Evolutionary conservation across 129 eudicot species (phyloP), one percentile per base, ranked within the genome.

Genomic region (Escallonia herrerae): DNA sequence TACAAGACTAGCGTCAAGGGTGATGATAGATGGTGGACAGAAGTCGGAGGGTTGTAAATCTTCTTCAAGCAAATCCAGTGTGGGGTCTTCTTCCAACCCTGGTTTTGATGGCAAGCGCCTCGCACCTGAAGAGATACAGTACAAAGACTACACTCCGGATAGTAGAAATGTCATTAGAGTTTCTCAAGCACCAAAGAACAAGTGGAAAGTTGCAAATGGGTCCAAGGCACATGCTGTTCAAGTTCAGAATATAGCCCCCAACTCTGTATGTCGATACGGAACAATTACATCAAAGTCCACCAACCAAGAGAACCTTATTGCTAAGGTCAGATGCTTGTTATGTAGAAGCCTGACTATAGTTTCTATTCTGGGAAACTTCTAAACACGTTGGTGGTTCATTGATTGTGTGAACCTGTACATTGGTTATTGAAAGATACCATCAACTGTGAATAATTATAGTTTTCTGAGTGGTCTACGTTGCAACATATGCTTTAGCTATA

Each of bases 21-120:
- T 72, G 62, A 77, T 76, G 68, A 69, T 70, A 43, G 62, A 63
- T 65, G 63, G 69, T 45, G 72, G 59, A 58, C 73, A 69, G 58
- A 47, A 60, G 54, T 85, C 85, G 41, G 93, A 72, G 65, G 86
- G 85, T 64, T 42, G 64, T 65, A 80, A 74, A 73, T 76, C 83
- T 43, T 80, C 76, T 67, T 85, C 83, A 56, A 33, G 72, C 67
- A 85, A 82, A 65, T 79, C 93, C 43, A 86, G 84, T 82, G 88
- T 80, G n/a, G 76, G 72, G 3, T 83, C 86, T 63, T 73, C 80
- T 33, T 72, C 74, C 12, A 54, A 64, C 66, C 74, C 76, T 47
- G 56, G 70, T 48, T 48, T 5, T 69, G 76, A 59, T 38, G 43
- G 62, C 60, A 68, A 64, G 67, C 68, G 57, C n/a, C 7, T 11